Percentiles rank a stretch among this genome's conserved stretches.
Conservation (phyloP, 208 protist species). For the Trypanosoma grayi region DNA sequence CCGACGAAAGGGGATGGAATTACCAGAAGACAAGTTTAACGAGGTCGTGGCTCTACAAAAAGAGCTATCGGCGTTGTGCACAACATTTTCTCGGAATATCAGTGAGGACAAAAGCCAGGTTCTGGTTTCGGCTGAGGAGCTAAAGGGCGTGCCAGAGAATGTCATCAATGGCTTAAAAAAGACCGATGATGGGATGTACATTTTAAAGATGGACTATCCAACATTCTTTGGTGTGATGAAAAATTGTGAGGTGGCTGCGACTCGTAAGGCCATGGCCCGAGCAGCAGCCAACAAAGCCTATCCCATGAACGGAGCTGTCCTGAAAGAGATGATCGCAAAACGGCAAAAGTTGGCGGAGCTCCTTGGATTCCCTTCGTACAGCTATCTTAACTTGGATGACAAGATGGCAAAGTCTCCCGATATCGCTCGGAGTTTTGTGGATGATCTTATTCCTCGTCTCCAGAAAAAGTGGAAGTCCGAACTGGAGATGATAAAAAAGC, state of each 20-base stretch:
- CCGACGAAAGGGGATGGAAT: constrained; percentile 64
- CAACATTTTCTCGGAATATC: constrained; percentile 78
- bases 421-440: constrained; percentile 56
- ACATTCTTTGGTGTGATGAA: constrained; percentile 87
- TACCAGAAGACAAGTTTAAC: constrained; percentile 57
- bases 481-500: constrained; percentile 53
- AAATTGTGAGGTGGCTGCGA: constrained; percentile 77
- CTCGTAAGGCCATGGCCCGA: constrained; percentile 47
- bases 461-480: constrained; percentile 74
- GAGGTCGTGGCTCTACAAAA: constrained; percentile 67
- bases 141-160: constrained; percentile 64
- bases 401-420: constrained; percentile 84
- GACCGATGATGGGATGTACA: constrained; percentile 35
- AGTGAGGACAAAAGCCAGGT: constrained; percentile 71
- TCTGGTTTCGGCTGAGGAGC: constrained; percentile 41
- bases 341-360: constrained; percentile 58
- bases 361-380: constrained; percentile 72
- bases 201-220: constrained; percentile 84
- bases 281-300: constrained; percentile 76
- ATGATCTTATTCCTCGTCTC: constrained; percentile 63
- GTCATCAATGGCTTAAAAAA: constrained; percentile 42
- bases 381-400: constrained; percentile 62
- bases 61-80: constrained; percentile 55
- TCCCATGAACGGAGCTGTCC: constrained; percentile 53
- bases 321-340: constrained; percentile 69